Base-by-base conservation (phyloP, 2,329 filamentous ascomycete species). In the Arthrobotrys iridis region DNA sequence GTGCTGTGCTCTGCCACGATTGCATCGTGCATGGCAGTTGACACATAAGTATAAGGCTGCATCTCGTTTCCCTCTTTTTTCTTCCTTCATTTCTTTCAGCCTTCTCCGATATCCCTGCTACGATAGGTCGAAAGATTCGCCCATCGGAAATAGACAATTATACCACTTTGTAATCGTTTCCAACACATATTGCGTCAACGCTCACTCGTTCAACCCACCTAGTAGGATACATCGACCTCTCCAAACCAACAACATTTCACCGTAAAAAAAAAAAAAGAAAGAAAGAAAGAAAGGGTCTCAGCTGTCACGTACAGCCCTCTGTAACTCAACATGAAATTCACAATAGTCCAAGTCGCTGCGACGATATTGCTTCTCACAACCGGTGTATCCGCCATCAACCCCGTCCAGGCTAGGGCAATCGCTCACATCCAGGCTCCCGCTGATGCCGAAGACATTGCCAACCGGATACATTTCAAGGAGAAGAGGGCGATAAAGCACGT, bases 301-400 rank as follows among this genome's bases (percentile, higher is more conserved):
- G 50, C 52, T 43, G 41, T 40, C 26, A 24, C 35, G 13, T n/a
- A 24, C 50, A 43, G 37, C 55, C 28, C 20, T 43, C 22, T 40
- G 13, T 28, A 24, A 41, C 41, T 60, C 41, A 58, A 24, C 24
- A 74, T 74, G 70, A 74, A 66, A 45, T 62, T 48, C 35, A 48
- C 30, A 5, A 15, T 62, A 62, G 7, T 62, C 24, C 15, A 62
- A 24, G 43, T 30, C 18, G 62, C 70, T 10, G 37, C 70, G 20
- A 67, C 70, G 28, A 50, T 62, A 30, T n/a, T 63, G 7, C 55
- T 74, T 10, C 20, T 74, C 55, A 26, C 60, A 22, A 28, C 70
- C 35, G 28, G 30, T 24, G 62, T 46, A 45, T 74, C 70, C 5
- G 70, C 60, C 26, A n/a, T 66, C 24, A 48, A 50, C 35, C 48